Evolutionary conservation across 768 basidiomycete genomes (phyloP), one percentile per base, ranked within the genome.

Genomic region (Lactarius pseudohatsudake): DNA sequence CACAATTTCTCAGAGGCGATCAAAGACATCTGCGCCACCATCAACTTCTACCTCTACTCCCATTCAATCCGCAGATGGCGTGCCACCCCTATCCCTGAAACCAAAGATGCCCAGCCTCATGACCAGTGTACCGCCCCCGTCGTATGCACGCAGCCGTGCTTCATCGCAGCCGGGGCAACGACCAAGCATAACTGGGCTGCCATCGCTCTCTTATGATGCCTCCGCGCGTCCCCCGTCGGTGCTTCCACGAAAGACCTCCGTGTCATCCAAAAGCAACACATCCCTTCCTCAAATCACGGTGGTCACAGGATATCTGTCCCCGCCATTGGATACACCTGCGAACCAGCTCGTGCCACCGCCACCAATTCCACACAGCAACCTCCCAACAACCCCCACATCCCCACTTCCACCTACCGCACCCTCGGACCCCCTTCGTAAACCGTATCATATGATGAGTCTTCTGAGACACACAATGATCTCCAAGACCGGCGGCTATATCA

Each of bases 371-470:
- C 76, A 83, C 55, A 78, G 79, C 40, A 86, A 84, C 71, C 79
- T 89, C 13, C 90, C 87, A 40, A 87, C 85, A 15, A 89, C 90
- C 2, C 93, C 92, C 7, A 83, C 82, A 54, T 93, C 92, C 3
- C 90, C 92, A 3, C 81, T 92, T 43, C 93, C 92, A 7, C 86
- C 89, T 2, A 76, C 81, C 18, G 82, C 90, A 28, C 93, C 92
- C 7, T 78, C 80, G 6, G 91, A 94, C 71, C 81, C 88, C 28
- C 79, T 92, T 58, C 83, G 91, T 53, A 89, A 94, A 72, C 94
- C 94, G 11, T 96, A 95, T 74, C 90, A 94, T 75, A 84, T 96
- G 84, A 95, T 96, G 93, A 80, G 81, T 67, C 83, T 92, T 28
- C 79, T 96, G 43, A 82, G 87, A 66, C 85, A 80, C 60, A 93